A percentile compares a stretch with the other conserved stretches of the same genome.
Evolutionary conservation across 441 rosid genomes (phyloP).

Genomic region (Melastoma candidum): DNA sequence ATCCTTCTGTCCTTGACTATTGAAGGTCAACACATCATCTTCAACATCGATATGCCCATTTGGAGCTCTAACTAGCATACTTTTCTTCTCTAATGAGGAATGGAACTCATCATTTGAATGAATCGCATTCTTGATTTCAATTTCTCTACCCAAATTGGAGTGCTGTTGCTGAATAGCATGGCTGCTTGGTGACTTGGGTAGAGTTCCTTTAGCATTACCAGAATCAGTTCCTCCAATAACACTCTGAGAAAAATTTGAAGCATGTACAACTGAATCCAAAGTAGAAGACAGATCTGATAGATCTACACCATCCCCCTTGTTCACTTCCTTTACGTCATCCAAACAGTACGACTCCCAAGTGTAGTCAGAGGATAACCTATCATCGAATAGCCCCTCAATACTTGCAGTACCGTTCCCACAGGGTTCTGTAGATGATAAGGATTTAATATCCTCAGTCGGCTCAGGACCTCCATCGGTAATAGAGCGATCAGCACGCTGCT

Average conservation of each 20-base stretch:
- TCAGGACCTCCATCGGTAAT: conserved; percentile 20
- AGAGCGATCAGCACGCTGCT: conserved; percentile 19
- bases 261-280: no score
- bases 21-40: conserved; percentile 55
- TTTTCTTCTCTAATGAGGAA: conserved; percentile 20
- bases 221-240: no score
- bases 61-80: conserved; percentile 22
- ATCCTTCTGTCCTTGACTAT: conserved; percentile 55
- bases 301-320: conserved; percentile 16
- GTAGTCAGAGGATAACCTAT: conserved; percentile 20
- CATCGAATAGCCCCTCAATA: conserved; percentile 19
- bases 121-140: no score
- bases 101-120: no score
- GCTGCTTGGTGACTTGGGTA: no score
- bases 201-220: no score
- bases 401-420: conserved; percentile 26
- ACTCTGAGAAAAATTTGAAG: no score
- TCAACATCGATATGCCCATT: conserved; percentile 33
- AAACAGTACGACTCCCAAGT: conserved; percentile 18
- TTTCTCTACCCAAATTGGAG: no score
- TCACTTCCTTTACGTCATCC: conserved; percentile 22
- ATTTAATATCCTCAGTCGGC: conserved; percentile 17
- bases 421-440: conserved; percentile 22
- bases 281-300: conserved; percentile 21
- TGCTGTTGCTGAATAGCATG: no score